These are phyloP conservation scores for Malus hybrid DNA, from an alignment of 331 rosid genomes.

Conservation along the genomic window DNA sequence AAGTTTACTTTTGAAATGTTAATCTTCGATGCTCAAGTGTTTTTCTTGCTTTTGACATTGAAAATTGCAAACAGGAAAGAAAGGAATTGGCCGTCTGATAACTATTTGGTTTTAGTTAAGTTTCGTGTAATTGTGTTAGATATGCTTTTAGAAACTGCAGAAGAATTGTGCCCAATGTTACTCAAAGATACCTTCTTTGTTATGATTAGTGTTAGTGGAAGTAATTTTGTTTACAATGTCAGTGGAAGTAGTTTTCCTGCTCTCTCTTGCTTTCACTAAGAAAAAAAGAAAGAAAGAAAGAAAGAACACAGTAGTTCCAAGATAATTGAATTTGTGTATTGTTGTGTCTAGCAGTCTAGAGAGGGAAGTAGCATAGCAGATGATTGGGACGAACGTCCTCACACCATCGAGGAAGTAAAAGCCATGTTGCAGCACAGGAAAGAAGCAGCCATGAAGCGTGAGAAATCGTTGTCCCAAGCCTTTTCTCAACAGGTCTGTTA, in stretches of 20 bases:
- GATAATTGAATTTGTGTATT: neutral
- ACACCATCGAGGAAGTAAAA: slow-evolving; percentile 85
- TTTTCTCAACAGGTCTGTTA: slow-evolving; percentile 73
- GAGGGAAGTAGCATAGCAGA: slow-evolving; percentile 80
- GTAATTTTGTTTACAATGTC: neutral
- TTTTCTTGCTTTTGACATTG: neutral
- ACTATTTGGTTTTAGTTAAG: no score
- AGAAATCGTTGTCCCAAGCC: slow-evolving; percentile 60
- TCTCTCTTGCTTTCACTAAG: neutral
- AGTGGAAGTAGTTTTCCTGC: neutral
- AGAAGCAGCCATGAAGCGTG: slow-evolving; percentile 77
- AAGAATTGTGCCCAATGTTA: neutral
- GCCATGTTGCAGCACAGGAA: slow-evolving; percentile 84
- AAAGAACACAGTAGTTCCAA: neutral
- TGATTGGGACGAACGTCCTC: slow-evolving; percentile 92
- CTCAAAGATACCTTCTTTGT: neutral
- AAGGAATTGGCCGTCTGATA: no score
- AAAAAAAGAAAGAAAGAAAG: neutral
- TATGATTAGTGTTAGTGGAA: neutral
- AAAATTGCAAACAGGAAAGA: neutral
- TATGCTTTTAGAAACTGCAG: no score
- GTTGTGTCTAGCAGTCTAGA: slow-evolving; percentile 42
- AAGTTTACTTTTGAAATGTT: no score
- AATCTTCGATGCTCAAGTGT: neutral
- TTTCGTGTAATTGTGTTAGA: no score